Conservation (phyloP, 768 basidiomycete genomes). For the Albatrellus ellisii region DNA sequence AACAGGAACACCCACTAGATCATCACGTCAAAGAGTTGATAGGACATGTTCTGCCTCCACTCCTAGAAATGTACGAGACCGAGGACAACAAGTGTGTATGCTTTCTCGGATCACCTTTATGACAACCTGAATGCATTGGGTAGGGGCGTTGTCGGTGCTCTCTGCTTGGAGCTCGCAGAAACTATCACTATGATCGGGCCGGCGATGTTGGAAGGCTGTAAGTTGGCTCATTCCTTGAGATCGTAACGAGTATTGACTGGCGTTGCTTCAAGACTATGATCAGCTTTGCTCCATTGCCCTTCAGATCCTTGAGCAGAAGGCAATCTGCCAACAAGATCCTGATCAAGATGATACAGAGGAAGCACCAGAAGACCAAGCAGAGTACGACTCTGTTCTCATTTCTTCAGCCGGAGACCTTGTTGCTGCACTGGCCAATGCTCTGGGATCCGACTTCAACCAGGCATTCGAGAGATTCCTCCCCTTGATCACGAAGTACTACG, state of each 20-base stretch:
- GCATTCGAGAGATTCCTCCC: conserved; percentile 84
- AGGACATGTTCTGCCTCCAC: conserved; percentile 52
- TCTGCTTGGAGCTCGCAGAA: conserved; percentile 84
- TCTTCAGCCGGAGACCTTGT: conserved; percentile 92
- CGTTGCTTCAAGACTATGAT: conserved; percentile 42
- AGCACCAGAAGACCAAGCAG: conserved; percentile 80
- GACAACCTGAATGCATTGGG: conserved; percentile 13
- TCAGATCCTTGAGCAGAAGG: conserved; percentile 87
- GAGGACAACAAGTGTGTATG: conserved; percentile 92
- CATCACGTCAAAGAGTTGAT: conserved; percentile 69
- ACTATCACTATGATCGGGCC: conserved; percentile 89
- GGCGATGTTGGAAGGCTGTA: conserved; percentile 67
- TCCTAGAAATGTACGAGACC: conserved; percentile 81
- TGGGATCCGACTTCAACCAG: conserved; percentile 74
- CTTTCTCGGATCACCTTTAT: conserved; percentile 2
- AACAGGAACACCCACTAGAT: conserved; percentile 32
- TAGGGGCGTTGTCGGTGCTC: conserved; percentile 77
- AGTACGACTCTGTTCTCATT: conserved; percentile 93
- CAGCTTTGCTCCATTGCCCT: conserved; percentile 68
- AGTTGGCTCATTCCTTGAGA: conserved; percentile 16
- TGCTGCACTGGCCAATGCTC: conserved; percentile 69
- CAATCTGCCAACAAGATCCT: conserved; percentile 92
- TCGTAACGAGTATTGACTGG: conserved; percentile 5
- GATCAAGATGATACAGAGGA: conserved; percentile 84
- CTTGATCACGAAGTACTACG: conserved; percentile 84